Evolutionary conservation across 148 eudicot species (phyloP).

Genomic region (Salicornia ramosissima): DNA sequence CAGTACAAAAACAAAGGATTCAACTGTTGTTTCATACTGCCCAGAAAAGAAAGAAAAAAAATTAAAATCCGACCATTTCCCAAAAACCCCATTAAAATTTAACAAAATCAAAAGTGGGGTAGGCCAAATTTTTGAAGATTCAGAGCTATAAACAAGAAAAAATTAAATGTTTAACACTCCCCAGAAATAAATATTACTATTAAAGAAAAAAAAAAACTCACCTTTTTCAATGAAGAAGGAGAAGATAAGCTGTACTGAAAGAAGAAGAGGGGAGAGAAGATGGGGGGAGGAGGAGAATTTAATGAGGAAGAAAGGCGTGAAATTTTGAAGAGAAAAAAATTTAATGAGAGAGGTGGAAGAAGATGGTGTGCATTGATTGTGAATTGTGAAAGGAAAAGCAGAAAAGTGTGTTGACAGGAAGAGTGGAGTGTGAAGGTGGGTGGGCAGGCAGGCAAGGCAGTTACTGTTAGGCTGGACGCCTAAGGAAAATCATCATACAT

Average conservation of each 20-base stretch:
- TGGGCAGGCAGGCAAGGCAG: background rate
- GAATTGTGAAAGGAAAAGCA: conserved; percentile 29
- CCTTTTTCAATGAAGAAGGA: background rate
- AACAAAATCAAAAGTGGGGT: background rate
- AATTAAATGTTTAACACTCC: background rate
- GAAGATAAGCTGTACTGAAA: background rate
- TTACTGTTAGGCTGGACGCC: conserved; percentile 14
- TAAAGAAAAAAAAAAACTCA: background rate
- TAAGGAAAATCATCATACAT: background rate
- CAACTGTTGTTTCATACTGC: background rate
- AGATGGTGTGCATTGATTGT: conserved; percentile 38
- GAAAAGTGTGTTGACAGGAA: conserved; percentile 7
- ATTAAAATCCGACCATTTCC: background rate
- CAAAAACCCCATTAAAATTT: background rate
- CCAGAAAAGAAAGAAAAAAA: background rate
- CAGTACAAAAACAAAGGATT: background rate
- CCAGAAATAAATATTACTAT: background rate
- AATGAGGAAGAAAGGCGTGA: background rate
- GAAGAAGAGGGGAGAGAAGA: background rate
- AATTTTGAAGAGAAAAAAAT: background rate
- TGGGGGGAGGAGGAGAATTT: conserved; percentile 4
- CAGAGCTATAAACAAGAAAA: background rate
- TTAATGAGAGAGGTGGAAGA: conserved; percentile 14
- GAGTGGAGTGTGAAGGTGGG: background rate
- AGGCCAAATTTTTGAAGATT: background rate